Base-by-base conservation (phyloP, 73 alveolate genomes). In the Blepharisma stoltei region DNA sequence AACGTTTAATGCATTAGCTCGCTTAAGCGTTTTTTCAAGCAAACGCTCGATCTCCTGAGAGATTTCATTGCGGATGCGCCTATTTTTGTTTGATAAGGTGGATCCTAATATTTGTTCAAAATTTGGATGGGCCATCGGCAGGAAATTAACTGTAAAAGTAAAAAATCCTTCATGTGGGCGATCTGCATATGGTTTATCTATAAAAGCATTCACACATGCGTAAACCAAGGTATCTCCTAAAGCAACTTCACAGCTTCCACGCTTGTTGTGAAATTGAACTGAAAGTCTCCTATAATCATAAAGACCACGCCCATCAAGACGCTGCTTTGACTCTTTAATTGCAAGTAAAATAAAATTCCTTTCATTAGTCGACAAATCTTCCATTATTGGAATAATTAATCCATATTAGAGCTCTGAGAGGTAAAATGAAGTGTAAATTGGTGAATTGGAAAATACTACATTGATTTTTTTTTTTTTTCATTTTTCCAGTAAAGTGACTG, bases 131-230 rank as follows among this genome's bases (percentile, higher is more conserved):
- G 73, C 73, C 73, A 60, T 60, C 5, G 73, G 73, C 18, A 60
- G 45, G 45, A 60, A 60, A n/a, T 60, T 25, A 25, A 60, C 73
- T 8, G 14, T 60, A 60, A 60, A 60, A 14, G 73, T 60, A 8
- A 60, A 60, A 60, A 60, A 60, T 9, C 73, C 73, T 60, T 60
- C 73, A 14, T 25, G 18, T 9, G 73, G 73, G 49, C 73, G 73
- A 25, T 60, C 73, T 18, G 1, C 5, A 60, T 18, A 60, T 14
- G 73, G 73, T 9, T n/a, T 14, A 9, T 60, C 73, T n/a, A 60
- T 18, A 60, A 25, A 14, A 60, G 46, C 46, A 60, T 60, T 38
- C 37, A 14, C 45, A 60, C 46, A 14, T 8, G 46, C 14, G 23
- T 14, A 25, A 25, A 60, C 73, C 11, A 60, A 25, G 23, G 46